Conservation (phyloP, 2,329 filamentous ascomycete species). For the Cladophialophora immunda region DNA sequence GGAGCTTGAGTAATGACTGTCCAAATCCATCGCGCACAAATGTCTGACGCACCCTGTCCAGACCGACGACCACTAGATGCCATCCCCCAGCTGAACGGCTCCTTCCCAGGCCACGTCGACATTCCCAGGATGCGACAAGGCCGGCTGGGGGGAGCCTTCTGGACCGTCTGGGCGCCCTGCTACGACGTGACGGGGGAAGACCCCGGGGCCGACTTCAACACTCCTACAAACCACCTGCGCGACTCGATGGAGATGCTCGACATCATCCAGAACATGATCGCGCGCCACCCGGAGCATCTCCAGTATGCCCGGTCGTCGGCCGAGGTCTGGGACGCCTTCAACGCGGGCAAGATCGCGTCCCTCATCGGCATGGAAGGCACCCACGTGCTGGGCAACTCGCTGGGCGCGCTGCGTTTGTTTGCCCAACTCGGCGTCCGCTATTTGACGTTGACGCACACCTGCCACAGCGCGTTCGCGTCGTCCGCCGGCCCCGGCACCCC, state of each 20-base stretch:
- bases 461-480: constrained; percentile 44
- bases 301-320: constrained; percentile 23
- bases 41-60: background rate
- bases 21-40: background rate
- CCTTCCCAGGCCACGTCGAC: constrained; percentile 76
- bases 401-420: constrained; percentile 40
- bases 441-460: constrained; percentile 42
- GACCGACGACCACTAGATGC: constrained; percentile 26
- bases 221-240: constrained; percentile 24
- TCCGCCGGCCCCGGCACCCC: constrained; percentile 36
- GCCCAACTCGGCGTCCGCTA: constrained; percentile 41
- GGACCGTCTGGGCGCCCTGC: constrained; percentile 84
- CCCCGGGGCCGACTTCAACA: constrained; percentile 23
- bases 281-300: constrained; percentile 21
- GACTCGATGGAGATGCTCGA: constrained; percentile 31
- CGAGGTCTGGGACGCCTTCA: constrained; percentile 25
- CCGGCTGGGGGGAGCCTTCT: constrained; percentile 83
- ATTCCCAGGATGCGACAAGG: constrained; percentile 76
- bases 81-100: constrained; percentile 61
- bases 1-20: constrained; percentile 16
- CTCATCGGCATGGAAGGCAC: constrained; percentile 44
- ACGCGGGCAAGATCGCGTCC: constrained; percentile 38
- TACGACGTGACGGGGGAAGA: constrained; percentile 67
- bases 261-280: constrained; percentile 31
- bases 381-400: constrained; percentile 43